Base-by-base conservation (phyloP, 1,139 yeast species). In the Sugiyamaella grinbergsii region DNA sequence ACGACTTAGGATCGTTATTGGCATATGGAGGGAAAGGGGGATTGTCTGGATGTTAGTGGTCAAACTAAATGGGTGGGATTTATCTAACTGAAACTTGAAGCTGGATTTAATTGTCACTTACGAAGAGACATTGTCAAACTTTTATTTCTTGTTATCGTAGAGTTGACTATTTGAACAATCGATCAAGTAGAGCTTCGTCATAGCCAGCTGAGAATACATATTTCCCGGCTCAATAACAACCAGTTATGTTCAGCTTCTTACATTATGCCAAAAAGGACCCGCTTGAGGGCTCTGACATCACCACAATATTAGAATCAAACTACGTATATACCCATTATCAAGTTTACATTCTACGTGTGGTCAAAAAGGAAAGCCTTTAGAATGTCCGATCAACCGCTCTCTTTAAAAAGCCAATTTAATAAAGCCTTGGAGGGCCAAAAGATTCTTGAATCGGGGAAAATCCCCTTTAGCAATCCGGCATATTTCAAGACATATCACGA, bases 1-100 rank as follows among this genome's bases (percentile, higher is more conserved):
- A 93, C 4, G 96, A 85, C 54, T 77, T 77, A 42, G 73, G 69
- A 64, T 89, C 95, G 66, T 79, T 79, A 69, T 87, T 88, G 60
- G 55, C 46, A 58, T 72, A 72, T 10, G 71, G 70, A n/a, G 58
- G 55, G 7, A 63, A 40, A 24, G 58, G 55, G 66, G 54, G 38
- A 48, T 40, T 50, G 52, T 68, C 47, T 43, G 15, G 10, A 15
- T 16, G 39, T 24, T 39, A 39, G 42, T 28, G n/a, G 11, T 26
- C 38, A 15, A 3, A 15, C 8, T 4, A 8, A 32, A 18, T 15
- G 20, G 4, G 37, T 11, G 3, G 4, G 11, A 26, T 26, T 26
- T 8, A 26, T 8, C 11, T 8, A 8, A 26, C 8, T 11, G 8
- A 26, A 26, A 26, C 29, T 26, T 26, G 11, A 8, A 32, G 13